Percentiles rank a stretch among this genome's conserved stretches.
These are phyloP conservation scores for Epithemia pelagica DNA, from an alignment of 108 stramenopile species.

Conservation along the genomic window DNA sequence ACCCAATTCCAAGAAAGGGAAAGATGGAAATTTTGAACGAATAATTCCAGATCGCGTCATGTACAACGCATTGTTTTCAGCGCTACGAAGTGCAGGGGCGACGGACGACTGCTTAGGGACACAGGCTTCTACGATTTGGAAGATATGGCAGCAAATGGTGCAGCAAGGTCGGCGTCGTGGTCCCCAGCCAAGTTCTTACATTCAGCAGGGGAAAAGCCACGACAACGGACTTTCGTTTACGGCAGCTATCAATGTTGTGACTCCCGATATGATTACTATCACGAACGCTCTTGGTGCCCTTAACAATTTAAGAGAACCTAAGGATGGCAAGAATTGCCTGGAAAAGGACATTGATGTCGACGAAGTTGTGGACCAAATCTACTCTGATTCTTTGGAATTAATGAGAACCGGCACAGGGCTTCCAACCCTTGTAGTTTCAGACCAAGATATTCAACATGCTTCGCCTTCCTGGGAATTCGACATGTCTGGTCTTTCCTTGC, in stretches of 20 bases:
- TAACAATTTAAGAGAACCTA: neutral
- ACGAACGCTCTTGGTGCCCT: constrained; percentile 69
- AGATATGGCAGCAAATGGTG: constrained; percentile 68
- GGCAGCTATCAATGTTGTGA: constrained; percentile 21
- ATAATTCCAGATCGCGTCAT: constrained; percentile 59
- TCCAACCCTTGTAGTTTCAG: neutral
- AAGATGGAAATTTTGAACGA: constrained; percentile 29
- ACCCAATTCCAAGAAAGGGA: neutral
- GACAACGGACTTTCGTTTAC: neutral
- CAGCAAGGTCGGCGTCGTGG: constrained; percentile 8
- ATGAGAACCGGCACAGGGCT: neutral
- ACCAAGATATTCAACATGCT: neutral
- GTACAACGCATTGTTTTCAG: constrained; percentile 74
- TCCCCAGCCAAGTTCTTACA: neutral
- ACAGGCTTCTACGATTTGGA: constrained; percentile 18
- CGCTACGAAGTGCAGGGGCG: constrained; percentile 47
- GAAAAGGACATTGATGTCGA: neutral
- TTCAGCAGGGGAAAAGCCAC: neutral
- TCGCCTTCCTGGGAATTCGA: constrained; percentile 45
- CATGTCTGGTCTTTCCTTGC: constrained; percentile 61
- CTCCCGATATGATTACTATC: constrained; percentile 78
- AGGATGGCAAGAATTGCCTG: too few relatives aligned
- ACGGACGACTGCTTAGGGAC: constrained; percentile 15
- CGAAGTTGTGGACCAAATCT: neutral
- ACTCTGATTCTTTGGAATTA: neutral